Evolutionary conservation across 2,329 filamentous ascomycete genomes (phyloP), one percentile per base, ranked within the genome.

Genomic region (Scortechinia acanthostroma): DNA sequence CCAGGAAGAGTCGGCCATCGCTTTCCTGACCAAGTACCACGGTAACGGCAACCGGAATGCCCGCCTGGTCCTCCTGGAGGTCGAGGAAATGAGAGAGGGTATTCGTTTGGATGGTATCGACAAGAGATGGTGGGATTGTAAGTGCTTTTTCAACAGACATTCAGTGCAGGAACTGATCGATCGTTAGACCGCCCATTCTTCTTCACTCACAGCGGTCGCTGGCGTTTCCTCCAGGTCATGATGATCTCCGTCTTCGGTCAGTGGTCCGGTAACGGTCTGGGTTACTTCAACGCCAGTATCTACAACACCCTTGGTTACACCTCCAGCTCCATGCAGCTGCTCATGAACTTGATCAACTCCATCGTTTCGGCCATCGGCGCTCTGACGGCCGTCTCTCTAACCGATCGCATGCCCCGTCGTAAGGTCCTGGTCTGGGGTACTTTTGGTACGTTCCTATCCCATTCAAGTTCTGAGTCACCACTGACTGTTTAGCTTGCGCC

Each of bases 271-370:
- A 56, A 57, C 42, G 54, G 52, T 4, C 54, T 51, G 19, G 49
- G 56, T n/a, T n/a, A n/a, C n/a, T n/a, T n/a, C n/a, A n/a, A n/a
- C 55, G 61, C 70, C 4, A 63, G 61, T 28, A 73, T 74, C 51
- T 72, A 69, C 53, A 50, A 62, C 35, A 58, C 60, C 44, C 58
- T 69, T 21, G 66, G 66, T 22, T 53, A 69, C 49, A 56, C 47
- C 2, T 54, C 52, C 4, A 57, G 63, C 10, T 54, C 60, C 22
- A 48, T 58, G 44, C 69, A 72, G 52, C 58, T 73, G 21, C 65
- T 61, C 15, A 68, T 69, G 50, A 73, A 73, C 52, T 55, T 73
- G 6, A 61, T 73, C 45, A 72, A 71, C 58, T 64, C 64, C 25
- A 60, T 66, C 21, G 55, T 73, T 2, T 71, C 67, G 0, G 66